Conservation (phyloP, 140 eudicot species). For the Anethum foeniculum region DNA sequence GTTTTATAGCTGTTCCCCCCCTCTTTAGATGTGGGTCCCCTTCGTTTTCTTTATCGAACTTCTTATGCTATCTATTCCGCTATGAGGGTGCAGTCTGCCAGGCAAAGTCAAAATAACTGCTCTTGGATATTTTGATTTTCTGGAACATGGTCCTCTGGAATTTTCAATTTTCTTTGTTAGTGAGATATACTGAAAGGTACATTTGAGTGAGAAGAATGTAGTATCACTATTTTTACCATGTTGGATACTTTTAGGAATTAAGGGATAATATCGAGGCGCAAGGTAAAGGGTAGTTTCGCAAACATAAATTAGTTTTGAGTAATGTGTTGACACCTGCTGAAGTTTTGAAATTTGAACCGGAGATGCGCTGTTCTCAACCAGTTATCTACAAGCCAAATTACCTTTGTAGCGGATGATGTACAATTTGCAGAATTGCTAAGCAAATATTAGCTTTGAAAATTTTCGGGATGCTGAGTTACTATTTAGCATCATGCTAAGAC, state of each 20-base stretch:
- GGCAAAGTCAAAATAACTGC: neutral
- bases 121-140: neutral
- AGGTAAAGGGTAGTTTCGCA: neutral
- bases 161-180: neutral
- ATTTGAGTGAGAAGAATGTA: neutral
- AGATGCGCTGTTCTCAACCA: neutral
- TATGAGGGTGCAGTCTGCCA: neutral
- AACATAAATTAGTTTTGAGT: neutral
- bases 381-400: neutral
- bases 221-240: neutral
- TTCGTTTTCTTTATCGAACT: neutral
- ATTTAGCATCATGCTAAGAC: neutral
- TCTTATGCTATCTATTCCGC: neutral
- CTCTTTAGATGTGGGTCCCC: neutral
- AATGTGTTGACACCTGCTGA: neutral
- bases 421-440: neutral
- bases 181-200: neutral
- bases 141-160: neutral
- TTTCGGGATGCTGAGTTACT: neutral
- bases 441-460: neutral
- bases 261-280: neutral
- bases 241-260: constrained; percentile 1
- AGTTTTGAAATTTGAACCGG: neutral
- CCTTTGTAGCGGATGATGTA: neutral
- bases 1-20: neutral